These are phyloP conservation scores for Westerdykella aurantiaca DNA, from an alignment of 2,329 filamentous ascomycete genomes.

Conservation along the genomic window DNA sequence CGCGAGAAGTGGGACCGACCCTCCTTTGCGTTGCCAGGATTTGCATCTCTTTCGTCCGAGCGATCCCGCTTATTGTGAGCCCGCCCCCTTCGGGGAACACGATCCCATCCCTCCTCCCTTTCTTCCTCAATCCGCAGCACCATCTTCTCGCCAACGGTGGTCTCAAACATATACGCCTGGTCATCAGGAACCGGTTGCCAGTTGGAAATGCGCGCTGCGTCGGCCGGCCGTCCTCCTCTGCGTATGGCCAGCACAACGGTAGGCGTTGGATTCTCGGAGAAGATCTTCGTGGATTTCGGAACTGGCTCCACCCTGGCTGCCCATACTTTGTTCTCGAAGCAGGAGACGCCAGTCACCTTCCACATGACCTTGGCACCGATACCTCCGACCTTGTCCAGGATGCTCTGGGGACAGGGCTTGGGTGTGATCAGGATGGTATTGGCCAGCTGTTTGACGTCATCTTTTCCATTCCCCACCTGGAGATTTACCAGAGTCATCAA, in stretches of 20 bases:
- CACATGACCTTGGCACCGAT: slow-evolving; percentile 78
- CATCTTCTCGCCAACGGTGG: slow-evolving; percentile 79
- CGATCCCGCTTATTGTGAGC: slow-evolving; percentile 1
- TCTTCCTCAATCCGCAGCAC: slow-evolving; percentile 75
- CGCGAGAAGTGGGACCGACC: slow-evolving; percentile 22
- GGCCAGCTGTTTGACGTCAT: slow-evolving; percentile 73
- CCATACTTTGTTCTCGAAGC: slow-evolving; percentile 78
- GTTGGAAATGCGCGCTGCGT: slow-evolving; percentile 73
- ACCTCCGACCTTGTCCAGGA: slow-evolving; percentile 79
- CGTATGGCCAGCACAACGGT: slow-evolving; percentile 77
- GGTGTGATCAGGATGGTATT: slow-evolving; percentile 90
- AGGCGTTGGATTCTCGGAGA: slow-evolving; percentile 74
- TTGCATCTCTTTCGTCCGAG: slow-evolving; percentile 20
- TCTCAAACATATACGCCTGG: slow-evolving; percentile 71
- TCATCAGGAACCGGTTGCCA: slow-evolving; percentile 74
- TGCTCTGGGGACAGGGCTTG: slow-evolving; percentile 62
- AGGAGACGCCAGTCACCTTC: slow-evolving; percentile 72
- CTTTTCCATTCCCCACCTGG: slow-evolving; percentile 56
- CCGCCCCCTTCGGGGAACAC: slow-evolving; percentile 45
- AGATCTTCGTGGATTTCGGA: slow-evolving; percentile 55
- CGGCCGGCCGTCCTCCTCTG: slow-evolving; percentile 68
- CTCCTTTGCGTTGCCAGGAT: slow-evolving; percentile 19
- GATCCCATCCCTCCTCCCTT: slow-evolving; percentile 7
- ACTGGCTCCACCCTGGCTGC: slow-evolving; percentile 74
- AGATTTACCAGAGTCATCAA: slow-evolving; percentile 65